Conservation (phyloP, 371 early-diverging fungal genomes). For the Mortierella sp. region DNA sequence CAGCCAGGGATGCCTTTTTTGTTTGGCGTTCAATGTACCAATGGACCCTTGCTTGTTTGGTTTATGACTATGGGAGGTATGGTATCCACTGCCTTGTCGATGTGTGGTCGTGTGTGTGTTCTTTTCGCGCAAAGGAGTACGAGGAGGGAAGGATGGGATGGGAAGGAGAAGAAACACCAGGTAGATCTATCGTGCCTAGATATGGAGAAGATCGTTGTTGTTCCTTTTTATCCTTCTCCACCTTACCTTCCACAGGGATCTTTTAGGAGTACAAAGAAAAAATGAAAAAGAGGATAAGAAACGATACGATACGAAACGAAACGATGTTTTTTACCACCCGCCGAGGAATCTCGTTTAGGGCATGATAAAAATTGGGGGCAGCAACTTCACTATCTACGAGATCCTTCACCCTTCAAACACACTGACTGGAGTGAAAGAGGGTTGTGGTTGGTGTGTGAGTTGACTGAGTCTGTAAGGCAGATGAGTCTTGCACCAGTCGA, state of each 20-base stretch:
- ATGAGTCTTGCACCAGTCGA: neutral
- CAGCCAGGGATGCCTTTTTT: too few relatives aligned
- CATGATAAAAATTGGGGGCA: neutral
- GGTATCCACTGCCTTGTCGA: neutral
- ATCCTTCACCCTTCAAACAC: too few relatives aligned
- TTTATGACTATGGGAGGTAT: too few relatives aligned
- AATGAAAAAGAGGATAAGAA: neutral
- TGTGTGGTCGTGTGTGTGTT: neutral
- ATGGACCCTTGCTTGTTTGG: too few relatives aligned
- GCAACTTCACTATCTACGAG: too few relatives aligned
- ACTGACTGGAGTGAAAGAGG: too few relatives aligned
- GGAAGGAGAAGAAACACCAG: neutral
- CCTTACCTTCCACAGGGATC: neutral
- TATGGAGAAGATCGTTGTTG: slow-evolving; percentile 1
- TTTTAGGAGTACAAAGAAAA: neutral
- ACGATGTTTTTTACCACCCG: neutral
- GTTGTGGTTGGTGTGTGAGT: neutral
- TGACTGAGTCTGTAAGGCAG: too few relatives aligned
- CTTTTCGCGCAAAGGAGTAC: neutral
- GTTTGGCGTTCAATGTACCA: too few relatives aligned
- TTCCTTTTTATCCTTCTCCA: neutral
- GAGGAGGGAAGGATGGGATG: neutral
- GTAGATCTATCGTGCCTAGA: neutral
- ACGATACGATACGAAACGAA: neutral
- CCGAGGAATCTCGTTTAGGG: neutral